phyloP scores from a whole-genome alignment of 768 basidiomycete species.

The Daedalea quercina region DNA sequence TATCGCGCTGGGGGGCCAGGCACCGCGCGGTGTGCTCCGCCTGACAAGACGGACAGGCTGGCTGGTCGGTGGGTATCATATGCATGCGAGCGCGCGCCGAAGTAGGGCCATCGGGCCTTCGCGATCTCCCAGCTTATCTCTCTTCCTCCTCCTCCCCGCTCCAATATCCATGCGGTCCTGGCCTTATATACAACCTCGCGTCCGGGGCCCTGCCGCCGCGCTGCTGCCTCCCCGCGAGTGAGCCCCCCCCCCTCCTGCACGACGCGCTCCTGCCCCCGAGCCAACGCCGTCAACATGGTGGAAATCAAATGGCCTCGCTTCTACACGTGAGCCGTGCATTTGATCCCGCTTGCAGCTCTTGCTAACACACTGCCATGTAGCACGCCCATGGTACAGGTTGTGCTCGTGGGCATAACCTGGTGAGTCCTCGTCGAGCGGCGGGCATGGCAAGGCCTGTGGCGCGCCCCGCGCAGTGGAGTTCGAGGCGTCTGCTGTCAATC shows the following conservation, averaged over 20 bases:
- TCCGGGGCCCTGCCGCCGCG: not conserved
- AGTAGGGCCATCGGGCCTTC: not conserved
- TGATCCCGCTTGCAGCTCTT: not conserved
- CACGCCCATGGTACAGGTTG: constrained; percentile 27
- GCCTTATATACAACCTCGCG: not conserved
- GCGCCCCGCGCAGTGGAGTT: not conserved
- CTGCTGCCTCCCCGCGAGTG: not conserved
- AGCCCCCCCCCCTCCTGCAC: not conserved
- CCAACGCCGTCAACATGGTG: constrained; percentile 11
- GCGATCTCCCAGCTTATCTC: constrained; percentile 5
- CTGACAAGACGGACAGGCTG: not conserved
- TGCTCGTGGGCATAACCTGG: constrained; percentile 30
- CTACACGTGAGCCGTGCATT: constrained; percentile 18
- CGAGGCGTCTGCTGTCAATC: too few species aligned
- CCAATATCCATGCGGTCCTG: not conserved
- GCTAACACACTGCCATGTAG: constrained; percentile 7
- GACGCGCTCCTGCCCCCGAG: not conserved
- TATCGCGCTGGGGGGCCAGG: not conserved
- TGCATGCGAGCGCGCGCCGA: not conserved
- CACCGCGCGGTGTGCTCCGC: not conserved
- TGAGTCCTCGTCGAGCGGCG: constrained; percentile 5
- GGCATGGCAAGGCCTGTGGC: not conserved
- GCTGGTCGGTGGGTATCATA: not conserved
- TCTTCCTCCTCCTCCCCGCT: not conserved
- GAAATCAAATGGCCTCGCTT: constrained; percentile 18